Percentiles rank a stretch among this genome's conserved stretches.
Conservation (phyloP, 441 rosid genomes). For the Eruca vesicaria region DNA sequence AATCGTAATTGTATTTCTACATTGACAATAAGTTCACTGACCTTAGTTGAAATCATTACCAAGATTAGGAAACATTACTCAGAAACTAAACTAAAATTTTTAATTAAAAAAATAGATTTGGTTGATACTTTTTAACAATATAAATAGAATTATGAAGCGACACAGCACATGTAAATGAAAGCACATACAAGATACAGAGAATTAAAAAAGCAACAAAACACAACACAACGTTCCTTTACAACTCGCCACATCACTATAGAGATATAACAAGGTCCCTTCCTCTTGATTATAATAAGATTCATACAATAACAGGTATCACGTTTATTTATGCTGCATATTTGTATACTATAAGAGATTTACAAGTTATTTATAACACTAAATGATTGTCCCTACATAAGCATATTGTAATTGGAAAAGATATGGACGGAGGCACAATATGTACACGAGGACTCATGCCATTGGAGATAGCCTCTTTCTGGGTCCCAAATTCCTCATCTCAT, state of each 20-base stretch:
- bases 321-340: background rate
- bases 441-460: constrained; percentile 20
- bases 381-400: constrained; percentile 25
- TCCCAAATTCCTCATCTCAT: constrained; percentile 28
- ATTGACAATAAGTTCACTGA: too few species aligned
- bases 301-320: background rate
- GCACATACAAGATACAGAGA: too few species aligned
- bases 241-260: constrained; percentile 14
- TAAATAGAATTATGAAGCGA: constrained; percentile 17
- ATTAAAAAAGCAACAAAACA: too few species aligned
- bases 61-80: too few species aligned
- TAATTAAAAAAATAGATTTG: too few species aligned
- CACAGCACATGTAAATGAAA: constrained; percentile 29
- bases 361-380: constrained; percentile 9
- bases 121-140: too few species aligned
- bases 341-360: background rate
- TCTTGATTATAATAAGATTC: background rate
- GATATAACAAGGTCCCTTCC: constrained; percentile 9
- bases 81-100: too few species aligned
- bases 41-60: too few species aligned
- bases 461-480: constrained; percentile 29
- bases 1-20: too few species aligned
- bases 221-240: constrained; percentile 25
- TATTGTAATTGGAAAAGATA: constrained; percentile 28
- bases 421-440: constrained; percentile 21